Conservation (phyloP, 2,329 filamentous ascomycete genomes). For the Fusarium fujikuroi region DNA sequence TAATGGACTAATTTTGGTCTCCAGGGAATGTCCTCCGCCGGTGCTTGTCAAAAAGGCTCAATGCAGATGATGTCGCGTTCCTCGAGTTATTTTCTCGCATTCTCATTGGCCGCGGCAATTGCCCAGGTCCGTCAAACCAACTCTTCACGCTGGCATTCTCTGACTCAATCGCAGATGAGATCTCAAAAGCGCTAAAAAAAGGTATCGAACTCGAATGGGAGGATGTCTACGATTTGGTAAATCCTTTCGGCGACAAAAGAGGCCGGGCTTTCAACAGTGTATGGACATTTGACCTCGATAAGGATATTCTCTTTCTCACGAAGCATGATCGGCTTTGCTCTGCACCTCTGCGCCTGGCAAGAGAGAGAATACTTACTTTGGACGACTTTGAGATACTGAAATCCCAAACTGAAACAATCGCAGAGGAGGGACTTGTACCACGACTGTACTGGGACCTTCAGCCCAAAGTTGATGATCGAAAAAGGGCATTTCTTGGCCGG, state of each 20-base stretch:
- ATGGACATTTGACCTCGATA: constrained; percentile 9
- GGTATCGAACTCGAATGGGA: not conserved
- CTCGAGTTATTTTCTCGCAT: not conserved
- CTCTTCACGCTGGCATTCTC: not conserved
- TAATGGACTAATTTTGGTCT: fast-evolving
- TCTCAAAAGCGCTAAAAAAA: not conserved
- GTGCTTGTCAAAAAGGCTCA: not conserved
- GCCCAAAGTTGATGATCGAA: not conserved
- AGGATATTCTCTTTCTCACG: not conserved
- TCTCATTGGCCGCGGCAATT: not conserved
- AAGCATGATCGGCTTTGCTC: not conserved
- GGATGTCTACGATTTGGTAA: not conserved
- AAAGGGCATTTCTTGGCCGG: constrained; percentile 22
- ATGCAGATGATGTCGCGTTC: not conserved
- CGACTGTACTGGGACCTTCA: constrained; percentile 30
- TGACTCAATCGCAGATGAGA: not conserved
- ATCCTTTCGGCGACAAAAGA: not conserved
- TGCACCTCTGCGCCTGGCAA: constrained; percentile 11
- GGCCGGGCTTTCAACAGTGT: not conserved
- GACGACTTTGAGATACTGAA: constrained; percentile 22
- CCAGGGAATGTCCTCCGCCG: fast-evolving
- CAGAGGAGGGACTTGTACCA: not conserved
- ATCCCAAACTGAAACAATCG: not conserved
- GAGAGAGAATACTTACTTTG: constrained; percentile 19
- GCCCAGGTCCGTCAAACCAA: not conserved